Evolutionary conservation across 305 asterid genomes (phyloP).

Genomic region (Euphrasia arctica): DNA sequence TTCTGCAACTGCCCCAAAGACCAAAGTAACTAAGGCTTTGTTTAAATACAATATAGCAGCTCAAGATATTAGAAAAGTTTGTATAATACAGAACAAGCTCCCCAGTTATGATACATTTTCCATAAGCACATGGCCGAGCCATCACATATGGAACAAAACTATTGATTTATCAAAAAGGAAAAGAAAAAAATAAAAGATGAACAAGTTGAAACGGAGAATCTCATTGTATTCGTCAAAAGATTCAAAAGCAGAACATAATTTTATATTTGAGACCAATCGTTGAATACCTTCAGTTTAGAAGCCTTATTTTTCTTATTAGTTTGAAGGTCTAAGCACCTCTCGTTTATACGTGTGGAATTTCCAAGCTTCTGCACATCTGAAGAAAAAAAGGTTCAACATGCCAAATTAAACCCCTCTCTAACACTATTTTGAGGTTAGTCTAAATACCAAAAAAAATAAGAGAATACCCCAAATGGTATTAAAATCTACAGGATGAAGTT

Average conservation of each 20-base stretch:
- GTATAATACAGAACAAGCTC: neutral
- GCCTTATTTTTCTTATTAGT: constrained; percentile 52
- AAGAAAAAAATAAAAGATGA: neutral
- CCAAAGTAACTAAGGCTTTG: constrained; percentile 11
- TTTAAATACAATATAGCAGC: constrained; percentile 2
- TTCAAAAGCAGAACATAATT: neutral
- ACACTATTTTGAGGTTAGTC: constrained; percentile 4
- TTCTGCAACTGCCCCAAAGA: neutral
- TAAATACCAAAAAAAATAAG: no score
- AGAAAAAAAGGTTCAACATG: constrained; percentile 25
- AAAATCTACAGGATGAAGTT: no score
- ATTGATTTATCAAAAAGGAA: neutral
- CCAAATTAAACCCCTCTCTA: constrained; percentile 17
- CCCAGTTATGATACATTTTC: constrained; percentile 13
- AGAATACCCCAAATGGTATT: no score
- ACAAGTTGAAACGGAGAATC: constrained; percentile 11
- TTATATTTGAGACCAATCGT: constrained; percentile 18
- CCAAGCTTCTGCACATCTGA: constrained; percentile 79
- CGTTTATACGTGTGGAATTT: constrained; percentile 65
- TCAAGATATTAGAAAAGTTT: neutral
- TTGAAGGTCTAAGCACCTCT: constrained; percentile 93
- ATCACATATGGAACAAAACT: neutral
- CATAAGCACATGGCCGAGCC: constrained; percentile 5
- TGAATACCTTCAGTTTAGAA: constrained; percentile 68
- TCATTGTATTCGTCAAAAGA: constrained; percentile 5